Evolutionary conservation across 129 eudicot genomes (phyloP).

Genomic region (Lonicera japonica): DNA sequence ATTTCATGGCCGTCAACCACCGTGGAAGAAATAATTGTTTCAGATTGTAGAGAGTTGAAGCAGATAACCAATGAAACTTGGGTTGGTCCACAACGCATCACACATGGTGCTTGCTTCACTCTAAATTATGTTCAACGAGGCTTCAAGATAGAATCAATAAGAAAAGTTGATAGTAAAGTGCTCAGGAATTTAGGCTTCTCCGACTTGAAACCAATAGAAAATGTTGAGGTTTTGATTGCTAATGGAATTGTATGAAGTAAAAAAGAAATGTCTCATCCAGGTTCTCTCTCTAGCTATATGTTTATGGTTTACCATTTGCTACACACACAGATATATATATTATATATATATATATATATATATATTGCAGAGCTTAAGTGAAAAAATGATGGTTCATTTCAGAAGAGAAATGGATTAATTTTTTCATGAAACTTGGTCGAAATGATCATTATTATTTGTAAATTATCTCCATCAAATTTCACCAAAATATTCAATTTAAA

Average conservation of each 20-base stretch:
- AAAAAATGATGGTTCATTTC: too few species aligned
- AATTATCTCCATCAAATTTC: too few species aligned
- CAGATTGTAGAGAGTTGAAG: not conserved
- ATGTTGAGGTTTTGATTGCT: not conserved
- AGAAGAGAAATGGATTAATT: too few species aligned
- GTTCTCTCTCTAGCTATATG: not conserved
- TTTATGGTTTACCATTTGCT: too few species aligned
- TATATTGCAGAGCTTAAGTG: too few species aligned
- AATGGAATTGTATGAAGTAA: too few species aligned
- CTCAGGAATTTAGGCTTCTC: not conserved
- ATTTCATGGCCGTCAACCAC: not conserved
- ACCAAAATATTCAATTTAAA: too few species aligned
- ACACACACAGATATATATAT: too few species aligned
- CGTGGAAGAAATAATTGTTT: not conserved
- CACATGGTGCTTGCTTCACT: not conserved
- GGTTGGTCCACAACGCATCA: not conserved
- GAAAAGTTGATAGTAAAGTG: not conserved
- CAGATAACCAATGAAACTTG: not conserved
- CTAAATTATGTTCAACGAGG: not conserved
- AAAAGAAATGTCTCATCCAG: not conserved
- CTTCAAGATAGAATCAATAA: not conserved
- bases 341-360: too few species aligned
- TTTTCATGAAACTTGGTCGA: too few species aligned
- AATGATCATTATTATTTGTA: too few species aligned
- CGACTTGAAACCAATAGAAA: not conserved